A percentile compares a stretch with the other conserved stretches of the same genome.
phyloP scores from a whole-genome alignment of 495 filamentous ascomycete species.

The Trichoderma gamsii region DNA sequence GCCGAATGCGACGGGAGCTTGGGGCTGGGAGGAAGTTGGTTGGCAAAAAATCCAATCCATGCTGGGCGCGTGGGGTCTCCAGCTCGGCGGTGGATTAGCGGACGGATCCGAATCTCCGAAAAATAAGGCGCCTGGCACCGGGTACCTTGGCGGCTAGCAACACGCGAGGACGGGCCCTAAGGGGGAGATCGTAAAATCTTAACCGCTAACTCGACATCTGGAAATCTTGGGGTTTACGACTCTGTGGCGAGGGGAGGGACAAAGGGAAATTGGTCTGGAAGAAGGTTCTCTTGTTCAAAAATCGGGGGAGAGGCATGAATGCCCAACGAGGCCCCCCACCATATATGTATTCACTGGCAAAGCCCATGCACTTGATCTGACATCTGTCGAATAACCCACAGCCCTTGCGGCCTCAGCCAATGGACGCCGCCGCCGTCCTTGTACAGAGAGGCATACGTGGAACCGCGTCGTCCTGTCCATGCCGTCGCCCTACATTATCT shows the following conservation, averaged over 20 bases:
- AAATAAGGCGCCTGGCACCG: neutral
- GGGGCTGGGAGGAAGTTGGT: neutral
- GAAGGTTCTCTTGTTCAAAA: neutral
- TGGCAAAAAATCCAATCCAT: constrained; percentile 10
- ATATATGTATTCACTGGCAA: constrained; percentile 7
- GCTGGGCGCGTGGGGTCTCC: constrained; percentile 11
- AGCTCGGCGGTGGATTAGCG: neutral
- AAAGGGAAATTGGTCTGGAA: neutral
- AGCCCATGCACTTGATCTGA: constrained; percentile 9
- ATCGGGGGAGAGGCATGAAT: constrained; percentile 5
- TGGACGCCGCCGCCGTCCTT: neutral
- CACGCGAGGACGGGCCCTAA: neutral
- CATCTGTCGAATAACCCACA: constrained; percentile 12
- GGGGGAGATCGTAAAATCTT: neutral
- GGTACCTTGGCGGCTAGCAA: neutral
- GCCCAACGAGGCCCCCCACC: constrained; percentile 8
- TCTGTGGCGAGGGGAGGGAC: neutral
- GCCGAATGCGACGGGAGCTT: constrained; percentile 7
- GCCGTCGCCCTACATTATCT: constrained; percentile 11
- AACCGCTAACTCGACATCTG: constrained; percentile 1
- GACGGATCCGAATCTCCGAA: constrained; percentile 10
- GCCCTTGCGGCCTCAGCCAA: neutral
- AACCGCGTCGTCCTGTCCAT: constrained; percentile 13
- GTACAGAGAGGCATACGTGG: constrained; percentile 8
- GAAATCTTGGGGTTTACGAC: neutral